phyloP scores from a whole-genome alignment of 2,329 filamentous ascomycete genomes.

The Hirsutella thompsonii region DNA sequence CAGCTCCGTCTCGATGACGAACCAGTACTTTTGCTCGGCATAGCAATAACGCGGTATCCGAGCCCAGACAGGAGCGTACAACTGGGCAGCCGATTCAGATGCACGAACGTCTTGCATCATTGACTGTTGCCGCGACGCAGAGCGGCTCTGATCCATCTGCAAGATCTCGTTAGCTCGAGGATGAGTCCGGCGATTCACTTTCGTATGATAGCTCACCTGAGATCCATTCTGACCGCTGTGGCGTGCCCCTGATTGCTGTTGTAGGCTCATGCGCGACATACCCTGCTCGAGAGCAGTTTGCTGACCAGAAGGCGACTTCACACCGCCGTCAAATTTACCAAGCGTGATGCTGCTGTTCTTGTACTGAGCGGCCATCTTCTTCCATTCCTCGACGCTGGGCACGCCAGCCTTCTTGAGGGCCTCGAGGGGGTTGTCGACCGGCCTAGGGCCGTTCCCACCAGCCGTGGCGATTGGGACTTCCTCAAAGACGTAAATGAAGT shows the following conservation, averaged over 20 bases:
- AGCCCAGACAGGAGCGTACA: constrained; percentile 68
- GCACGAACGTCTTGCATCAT: constrained; percentile 21
- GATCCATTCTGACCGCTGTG: constrained; percentile 13
- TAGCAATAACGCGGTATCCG: constrained; percentile 90
- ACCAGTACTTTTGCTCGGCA: constrained; percentile 97
- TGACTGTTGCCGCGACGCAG: constrained; percentile 9
- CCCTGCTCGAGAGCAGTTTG: constrained; percentile 45
- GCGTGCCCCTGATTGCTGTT: constrained; percentile 15
- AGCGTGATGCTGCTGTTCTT: constrained; percentile 98
- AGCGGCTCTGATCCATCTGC: background rate
- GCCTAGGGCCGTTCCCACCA: constrained; percentile 71
- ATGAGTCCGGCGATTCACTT: too few species aligned
- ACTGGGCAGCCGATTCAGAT: constrained; percentile 34
- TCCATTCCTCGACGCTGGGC: constrained; percentile 95
- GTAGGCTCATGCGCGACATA: constrained; percentile 70
- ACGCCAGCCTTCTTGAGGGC: constrained; percentile 83
- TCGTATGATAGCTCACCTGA: constrained; percentile 10
- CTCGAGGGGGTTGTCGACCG: constrained; percentile 70
- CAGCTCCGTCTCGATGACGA: constrained; percentile 82
- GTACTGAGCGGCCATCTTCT: constrained; percentile 98
- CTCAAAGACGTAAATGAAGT: constrained; percentile 91
- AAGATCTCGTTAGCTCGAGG: background rate
- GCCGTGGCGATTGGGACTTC: constrained; percentile 42
- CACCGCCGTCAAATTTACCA: constrained; percentile 67
- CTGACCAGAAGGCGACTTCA: constrained; percentile 25